Percentiles rank a stretch among this genome's conserved stretches.
These are phyloP conservation scores for Polyporus tsugae DNA, from an alignment of 1,284 basidiomycete genomes.

Conservation along the genomic window DNA sequence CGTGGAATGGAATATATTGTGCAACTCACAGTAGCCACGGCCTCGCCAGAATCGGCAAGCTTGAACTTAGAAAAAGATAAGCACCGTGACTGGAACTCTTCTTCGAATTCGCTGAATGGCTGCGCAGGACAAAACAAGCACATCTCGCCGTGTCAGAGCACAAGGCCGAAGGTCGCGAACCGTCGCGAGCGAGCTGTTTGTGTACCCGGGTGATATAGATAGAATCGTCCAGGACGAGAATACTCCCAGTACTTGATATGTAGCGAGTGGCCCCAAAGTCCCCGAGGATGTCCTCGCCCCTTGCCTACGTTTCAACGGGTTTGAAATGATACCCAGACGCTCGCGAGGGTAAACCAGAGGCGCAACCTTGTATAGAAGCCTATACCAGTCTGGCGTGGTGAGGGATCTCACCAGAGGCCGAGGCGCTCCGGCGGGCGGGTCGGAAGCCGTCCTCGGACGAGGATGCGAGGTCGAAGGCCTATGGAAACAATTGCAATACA, in stretches of 20 bases:
- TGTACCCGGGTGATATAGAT: not conserved
- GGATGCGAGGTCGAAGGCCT: not conserved
- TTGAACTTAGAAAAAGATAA: not conserved
- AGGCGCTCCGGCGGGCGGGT: not conserved
- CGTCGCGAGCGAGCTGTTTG: not conserved
- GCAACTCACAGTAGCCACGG: not conserved
- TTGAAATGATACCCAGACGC: not conserved
- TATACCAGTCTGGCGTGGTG: not conserved
- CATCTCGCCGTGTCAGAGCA: not conserved
- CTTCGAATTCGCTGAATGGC: conserved; percentile 3
- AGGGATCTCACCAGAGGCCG: not conserved
- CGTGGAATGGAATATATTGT: not conserved
- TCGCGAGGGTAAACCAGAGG: not conserved
- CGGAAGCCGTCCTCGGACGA: not conserved
- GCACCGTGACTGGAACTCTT: not conserved
- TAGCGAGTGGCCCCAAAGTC: not conserved
- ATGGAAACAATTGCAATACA: conserved; percentile 17
- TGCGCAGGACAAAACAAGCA: not conserved
- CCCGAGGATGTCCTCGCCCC: conserved; percentile 17
- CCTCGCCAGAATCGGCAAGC: not conserved
- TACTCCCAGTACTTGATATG: not conserved
- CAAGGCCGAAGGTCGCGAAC: not conserved
- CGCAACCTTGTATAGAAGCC: not conserved
- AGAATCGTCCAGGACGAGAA: not conserved
- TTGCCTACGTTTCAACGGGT: not conserved